phyloP scores from a whole-genome alignment of 2,329 filamentous ascomycete genomes.

The Verticillium zaregamsianum region DNA sequence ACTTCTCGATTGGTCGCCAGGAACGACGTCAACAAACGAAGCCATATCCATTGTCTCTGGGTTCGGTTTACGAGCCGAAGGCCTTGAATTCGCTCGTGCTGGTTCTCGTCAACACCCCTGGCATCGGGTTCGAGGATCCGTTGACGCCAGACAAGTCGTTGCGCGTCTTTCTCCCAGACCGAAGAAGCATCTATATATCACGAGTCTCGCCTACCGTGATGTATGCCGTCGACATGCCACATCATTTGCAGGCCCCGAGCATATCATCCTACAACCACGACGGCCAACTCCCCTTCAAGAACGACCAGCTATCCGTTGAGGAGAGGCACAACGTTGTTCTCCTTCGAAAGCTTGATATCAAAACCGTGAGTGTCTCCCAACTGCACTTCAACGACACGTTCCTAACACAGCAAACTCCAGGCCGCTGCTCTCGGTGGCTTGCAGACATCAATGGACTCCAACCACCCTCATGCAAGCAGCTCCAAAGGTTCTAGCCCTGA shows the following conservation, averaged over 20 bases:
- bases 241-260: neutral
- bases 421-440: neutral
- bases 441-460: constrained; percentile 5
- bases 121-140: neutral
- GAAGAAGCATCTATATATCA: neutral
- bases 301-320: neutral
- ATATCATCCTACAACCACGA: neutral
- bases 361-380: neutral
- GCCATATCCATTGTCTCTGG: neutral
- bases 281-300: neutral
- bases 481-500: constrained; percentile 11
- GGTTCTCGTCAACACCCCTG: neutral
- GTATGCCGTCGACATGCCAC: neutral
- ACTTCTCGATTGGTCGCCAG: neutral
- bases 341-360: neutral
- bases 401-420: neutral
- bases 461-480: constrained; percentile 7
- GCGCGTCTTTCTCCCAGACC: neutral
- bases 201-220: neutral
- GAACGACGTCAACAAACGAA: neutral
- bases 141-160: neutral
- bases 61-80: neutral
- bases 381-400: neutral
- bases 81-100: neutral
- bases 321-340: neutral